Evolutionary conservation across 768 basidiomycete species (phyloP).

Genomic region (Sutorius australiensis): DNA sequence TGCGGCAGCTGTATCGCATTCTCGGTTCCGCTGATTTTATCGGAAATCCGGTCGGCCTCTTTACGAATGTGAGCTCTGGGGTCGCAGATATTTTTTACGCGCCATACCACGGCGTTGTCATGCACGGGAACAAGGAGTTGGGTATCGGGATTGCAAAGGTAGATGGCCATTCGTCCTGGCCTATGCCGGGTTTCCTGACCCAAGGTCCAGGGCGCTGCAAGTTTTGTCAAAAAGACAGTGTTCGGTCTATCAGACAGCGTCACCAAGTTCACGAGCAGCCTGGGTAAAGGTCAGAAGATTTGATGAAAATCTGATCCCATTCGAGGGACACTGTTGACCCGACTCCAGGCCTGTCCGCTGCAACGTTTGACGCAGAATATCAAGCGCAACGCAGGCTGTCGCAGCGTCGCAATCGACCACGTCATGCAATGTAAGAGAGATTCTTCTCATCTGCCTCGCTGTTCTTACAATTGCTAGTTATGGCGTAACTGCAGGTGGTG

Average conservation of each 20-base stretch:
- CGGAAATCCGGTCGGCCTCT: constrained; percentile 93
- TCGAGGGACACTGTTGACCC: neutral
- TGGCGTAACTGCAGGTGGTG: constrained; percentile 93
- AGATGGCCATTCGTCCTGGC: neutral
- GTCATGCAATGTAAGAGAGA: constrained; percentile 80
- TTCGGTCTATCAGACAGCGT: constrained; percentile 95
- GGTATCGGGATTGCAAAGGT: constrained; percentile 95
- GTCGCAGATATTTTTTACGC: constrained; percentile 99
- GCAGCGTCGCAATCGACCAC: constrained; percentile 89
- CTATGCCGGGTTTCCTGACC: constrained; percentile 10
- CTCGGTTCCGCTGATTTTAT: constrained; percentile 98
- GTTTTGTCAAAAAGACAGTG: constrained; percentile 98
- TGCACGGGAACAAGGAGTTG: constrained; percentile 92
- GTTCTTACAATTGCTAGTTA: constrained; percentile 49
- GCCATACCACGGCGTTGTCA: constrained; percentile 93
- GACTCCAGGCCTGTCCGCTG: constrained; percentile 82
- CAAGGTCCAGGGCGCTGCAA: constrained; percentile 79
- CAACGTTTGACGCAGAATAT: constrained; percentile 95
- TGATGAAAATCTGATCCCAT: neutral
- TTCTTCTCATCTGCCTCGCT: neutral
- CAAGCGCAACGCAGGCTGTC: constrained; percentile 85
- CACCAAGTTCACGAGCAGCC: constrained; percentile 96
- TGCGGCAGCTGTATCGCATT: constrained; percentile 92
- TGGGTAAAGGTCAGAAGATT: constrained; percentile 75
- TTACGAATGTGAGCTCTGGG: constrained; percentile 97